Evolutionary conservation across 495 filamentous ascomycete species (phyloP).

Genomic region (Penicillium paxilli): DNA sequence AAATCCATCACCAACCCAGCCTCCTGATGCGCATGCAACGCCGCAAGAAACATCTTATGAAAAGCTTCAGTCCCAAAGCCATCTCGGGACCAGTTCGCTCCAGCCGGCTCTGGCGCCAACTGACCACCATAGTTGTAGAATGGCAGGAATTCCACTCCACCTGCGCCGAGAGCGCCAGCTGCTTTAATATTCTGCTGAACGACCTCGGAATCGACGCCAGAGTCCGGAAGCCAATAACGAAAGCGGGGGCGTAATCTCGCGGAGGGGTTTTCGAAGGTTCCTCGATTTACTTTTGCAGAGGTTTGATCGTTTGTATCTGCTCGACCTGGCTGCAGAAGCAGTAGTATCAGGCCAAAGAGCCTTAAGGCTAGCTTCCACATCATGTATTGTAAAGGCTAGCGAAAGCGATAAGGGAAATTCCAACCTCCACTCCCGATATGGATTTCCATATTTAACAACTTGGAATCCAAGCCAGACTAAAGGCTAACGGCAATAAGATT

Average conservation of each 20-base stretch:
- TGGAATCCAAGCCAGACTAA: too few relatives aligned
- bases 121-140: conserved; percentile 41
- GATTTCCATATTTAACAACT: too few relatives aligned
- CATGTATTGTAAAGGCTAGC: too few relatives aligned
- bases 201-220: conserved; percentile 29
- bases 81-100: conserved; percentile 44
- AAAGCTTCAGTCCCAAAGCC: conserved; percentile 48
- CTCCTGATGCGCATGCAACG: conserved; percentile 37
- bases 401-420: too few relatives aligned
- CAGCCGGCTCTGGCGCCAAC: neutral
- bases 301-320: conserved; percentile 21
- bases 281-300: conserved; percentile 11
- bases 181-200: conserved; percentile 35
- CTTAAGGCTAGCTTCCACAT: conserved; percentile 5
- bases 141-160: conserved; percentile 42
- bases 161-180: conserved; percentile 34
- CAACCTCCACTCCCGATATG: too few relatives aligned
- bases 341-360: conserved; percentile 1
- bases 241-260: conserved; percentile 24
- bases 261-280: conserved; percentile 27
- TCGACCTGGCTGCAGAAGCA: conserved; percentile 5
- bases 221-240: conserved; percentile 45
- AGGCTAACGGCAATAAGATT: too few relatives aligned
- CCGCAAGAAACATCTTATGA: conserved; percentile 33
- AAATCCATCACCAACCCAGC: conserved; percentile 47